Conservation (phyloP, 805 yeast species). For the Metschnikowia baotianmanensis region DNA sequence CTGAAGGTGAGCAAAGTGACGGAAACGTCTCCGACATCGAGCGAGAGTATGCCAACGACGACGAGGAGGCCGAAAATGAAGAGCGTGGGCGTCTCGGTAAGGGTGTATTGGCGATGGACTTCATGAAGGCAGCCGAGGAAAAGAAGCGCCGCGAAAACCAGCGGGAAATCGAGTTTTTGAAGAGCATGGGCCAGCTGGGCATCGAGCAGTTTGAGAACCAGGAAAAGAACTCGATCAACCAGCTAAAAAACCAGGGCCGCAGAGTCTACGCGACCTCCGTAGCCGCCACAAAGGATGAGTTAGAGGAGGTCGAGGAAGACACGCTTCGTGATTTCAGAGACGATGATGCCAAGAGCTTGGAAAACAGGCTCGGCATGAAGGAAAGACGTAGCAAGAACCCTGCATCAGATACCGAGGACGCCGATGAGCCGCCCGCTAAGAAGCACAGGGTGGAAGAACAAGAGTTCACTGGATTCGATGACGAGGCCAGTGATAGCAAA, state of each 20-base stretch:
- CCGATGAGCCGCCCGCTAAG: conserved; percentile 11
- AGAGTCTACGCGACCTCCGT: conserved; percentile 72
- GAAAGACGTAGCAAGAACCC: conserved; percentile 4
- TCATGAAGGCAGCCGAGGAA: conserved; percentile 88
- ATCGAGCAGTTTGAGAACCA: conserved; percentile 38
- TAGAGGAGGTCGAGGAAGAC: conserved; percentile 26
- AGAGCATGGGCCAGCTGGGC: conserved; percentile 42
- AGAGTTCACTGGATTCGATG: conserved; percentile 16
- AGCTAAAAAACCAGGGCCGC: conserved; percentile 68
- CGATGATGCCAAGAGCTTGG: conserved; percentile 50
- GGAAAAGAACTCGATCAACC: conserved; percentile 44
- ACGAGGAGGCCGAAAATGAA: conserved; percentile 33
- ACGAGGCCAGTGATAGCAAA: conserved; percentile 10
- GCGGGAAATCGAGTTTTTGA: conserved; percentile 49
- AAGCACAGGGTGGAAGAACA: conserved; percentile 11
- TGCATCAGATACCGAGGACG: conserved; percentile 19
- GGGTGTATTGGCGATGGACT: conserved; percentile 92
- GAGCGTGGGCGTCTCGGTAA: conserved; percentile 57
- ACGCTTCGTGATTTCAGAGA: conserved; percentile 42
- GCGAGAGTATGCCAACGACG: conserved; percentile 33
- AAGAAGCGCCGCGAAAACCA: conserved; percentile 59
- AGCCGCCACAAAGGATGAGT: conserved; percentile 34
- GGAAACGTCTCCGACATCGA: conserved; percentile 49
- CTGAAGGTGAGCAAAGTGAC: conserved; percentile 55
- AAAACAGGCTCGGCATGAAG: conserved; percentile 27